Conservation (phyloP, 108 stramenopile species). For the Conticribra guillardii region DNA sequence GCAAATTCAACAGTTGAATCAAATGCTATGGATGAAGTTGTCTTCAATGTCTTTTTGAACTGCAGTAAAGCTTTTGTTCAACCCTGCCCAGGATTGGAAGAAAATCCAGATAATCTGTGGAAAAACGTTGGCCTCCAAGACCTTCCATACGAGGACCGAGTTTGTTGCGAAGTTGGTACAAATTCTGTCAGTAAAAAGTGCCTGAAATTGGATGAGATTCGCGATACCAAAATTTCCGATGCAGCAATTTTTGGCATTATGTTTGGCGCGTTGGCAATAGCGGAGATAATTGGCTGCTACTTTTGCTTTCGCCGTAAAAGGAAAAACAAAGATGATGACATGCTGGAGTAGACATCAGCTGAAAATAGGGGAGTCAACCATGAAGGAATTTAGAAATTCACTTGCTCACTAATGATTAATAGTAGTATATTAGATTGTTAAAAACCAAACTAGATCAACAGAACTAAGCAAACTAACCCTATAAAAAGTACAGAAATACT, state of each 20-base stretch:
- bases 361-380: not conserved
- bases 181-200: constrained; percentile 25
- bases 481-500: too few relatives aligned
- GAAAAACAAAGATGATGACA: constrained; percentile 4
- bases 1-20: not conserved
- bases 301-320: constrained; percentile 36
- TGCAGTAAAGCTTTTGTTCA: constrained; percentile 40
- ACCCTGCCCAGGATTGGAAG: constrained; percentile 38
- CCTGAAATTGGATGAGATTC: constrained; percentile 31
- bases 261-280: constrained; percentile 26
- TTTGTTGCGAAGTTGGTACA: constrained; percentile 47
- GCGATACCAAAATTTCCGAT: constrained; percentile 8
- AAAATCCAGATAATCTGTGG: constrained; percentile 41
- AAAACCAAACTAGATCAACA: too few relatives aligned
- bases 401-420: too few relatives aligned
- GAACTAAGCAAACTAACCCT: too few relatives aligned
- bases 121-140: constrained; percentile 24
- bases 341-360: not conserved
- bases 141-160: constrained; percentile 29
- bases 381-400: too few relatives aligned
- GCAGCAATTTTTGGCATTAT: constrained; percentile 40
- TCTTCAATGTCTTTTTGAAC: constrained; percentile 11
- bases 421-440: too few relatives aligned
- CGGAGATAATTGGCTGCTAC: constrained; percentile 40
- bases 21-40: not conserved